These are phyloP conservation scores for Davidsoniella virescens DNA, from an alignment of 2,329 filamentous ascomycete species.

Conservation along the genomic window DNA sequence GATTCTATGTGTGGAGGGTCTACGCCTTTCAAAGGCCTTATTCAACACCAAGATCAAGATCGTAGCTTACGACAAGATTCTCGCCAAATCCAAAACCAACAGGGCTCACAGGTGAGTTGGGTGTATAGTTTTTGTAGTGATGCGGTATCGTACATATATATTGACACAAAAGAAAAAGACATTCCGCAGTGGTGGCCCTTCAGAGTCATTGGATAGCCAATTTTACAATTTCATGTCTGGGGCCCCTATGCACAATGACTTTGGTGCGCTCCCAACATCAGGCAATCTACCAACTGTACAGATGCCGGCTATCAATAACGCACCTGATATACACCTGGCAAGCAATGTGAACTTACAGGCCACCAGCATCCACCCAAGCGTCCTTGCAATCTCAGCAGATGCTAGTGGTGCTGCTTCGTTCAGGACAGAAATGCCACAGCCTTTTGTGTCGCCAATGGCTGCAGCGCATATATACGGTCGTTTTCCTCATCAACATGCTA, in stretches of 20 bases:
- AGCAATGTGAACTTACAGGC: not conserved
- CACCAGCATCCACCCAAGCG: not conserved
- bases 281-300: no score
- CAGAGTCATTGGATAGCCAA: not conserved
- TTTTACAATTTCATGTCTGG: no score
- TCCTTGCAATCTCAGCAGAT: not conserved
- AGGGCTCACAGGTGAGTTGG: not conserved
- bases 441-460: constrained; percentile 6
- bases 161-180: not conserved
- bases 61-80: constrained; percentile 25
- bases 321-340: not conserved
- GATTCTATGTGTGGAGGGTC: constrained; percentile 27
- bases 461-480: constrained; percentile 12
- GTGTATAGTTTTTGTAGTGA: not conserved
- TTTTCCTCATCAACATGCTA: constrained; percentile 9
- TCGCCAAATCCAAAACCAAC: not conserved
- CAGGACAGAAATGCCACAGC: not conserved
- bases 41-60: constrained; percentile 27
- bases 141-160: not conserved
- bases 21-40: constrained; percentile 27
- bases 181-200: constrained; percentile 1
- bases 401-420: not conserved
- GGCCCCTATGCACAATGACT: no score
- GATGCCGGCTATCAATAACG: not conserved
- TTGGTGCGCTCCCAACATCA: no score